A percentile compares a stretch with the other conserved stretches of the same genome.
Evolutionary conservation across 2,329 filamentous ascomycete species (phyloP).

Genomic region (Claviceps fusiformis): DNA sequence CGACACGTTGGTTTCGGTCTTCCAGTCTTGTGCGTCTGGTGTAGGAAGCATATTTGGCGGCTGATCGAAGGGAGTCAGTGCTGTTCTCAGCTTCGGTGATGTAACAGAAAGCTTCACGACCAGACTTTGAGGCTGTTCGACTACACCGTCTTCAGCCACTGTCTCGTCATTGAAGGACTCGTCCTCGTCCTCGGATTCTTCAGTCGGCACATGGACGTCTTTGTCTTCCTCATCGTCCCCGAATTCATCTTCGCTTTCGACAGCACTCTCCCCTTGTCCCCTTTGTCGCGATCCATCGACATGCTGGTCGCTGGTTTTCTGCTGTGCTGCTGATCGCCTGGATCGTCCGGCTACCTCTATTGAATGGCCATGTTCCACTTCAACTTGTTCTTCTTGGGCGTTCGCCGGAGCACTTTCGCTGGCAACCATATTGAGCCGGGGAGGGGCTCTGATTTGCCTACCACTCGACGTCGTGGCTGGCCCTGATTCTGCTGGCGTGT

Average conservation of each 20-base stretch:
- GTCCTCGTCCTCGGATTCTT: conserved; percentile 43
- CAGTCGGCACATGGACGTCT: conserved; percentile 47
- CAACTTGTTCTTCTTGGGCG: conserved; percentile 30
- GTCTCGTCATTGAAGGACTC: conserved; percentile 42
- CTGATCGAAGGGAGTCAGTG: conserved; percentile 13
- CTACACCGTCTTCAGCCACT: conserved; percentile 39
- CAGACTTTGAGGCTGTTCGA: conserved; percentile 42
- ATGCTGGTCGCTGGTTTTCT: conserved; percentile 36
- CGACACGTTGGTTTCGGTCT: conserved; percentile 5
- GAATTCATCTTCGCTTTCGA: conserved; percentile 59
- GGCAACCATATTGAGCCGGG: conserved; percentile 50
- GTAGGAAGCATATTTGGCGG: conserved; percentile 12
- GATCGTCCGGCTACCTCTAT: conserved; percentile 34
- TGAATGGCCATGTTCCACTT: conserved; percentile 25
- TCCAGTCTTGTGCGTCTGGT: conserved; percentile 10
- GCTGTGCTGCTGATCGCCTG: conserved; percentile 33
- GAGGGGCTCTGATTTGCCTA: conserved; percentile 62
- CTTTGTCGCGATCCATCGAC: conserved; percentile 23
- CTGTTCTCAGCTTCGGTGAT: conserved; percentile 23
- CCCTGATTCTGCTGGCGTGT: conserved; percentile 56
- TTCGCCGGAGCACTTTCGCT: conserved; percentile 33
- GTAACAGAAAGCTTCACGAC: conserved; percentile 59
- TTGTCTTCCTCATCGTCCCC: conserved; percentile 62
- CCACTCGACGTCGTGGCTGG: conserved; percentile 69
- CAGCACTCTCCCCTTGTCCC: conserved; percentile 41